A percentile compares a stretch with the other conserved stretches of the same genome.
Conservation (phyloP, 495 filamentous ascomycete genomes). For the Aspergillus ellipticus region DNA sequence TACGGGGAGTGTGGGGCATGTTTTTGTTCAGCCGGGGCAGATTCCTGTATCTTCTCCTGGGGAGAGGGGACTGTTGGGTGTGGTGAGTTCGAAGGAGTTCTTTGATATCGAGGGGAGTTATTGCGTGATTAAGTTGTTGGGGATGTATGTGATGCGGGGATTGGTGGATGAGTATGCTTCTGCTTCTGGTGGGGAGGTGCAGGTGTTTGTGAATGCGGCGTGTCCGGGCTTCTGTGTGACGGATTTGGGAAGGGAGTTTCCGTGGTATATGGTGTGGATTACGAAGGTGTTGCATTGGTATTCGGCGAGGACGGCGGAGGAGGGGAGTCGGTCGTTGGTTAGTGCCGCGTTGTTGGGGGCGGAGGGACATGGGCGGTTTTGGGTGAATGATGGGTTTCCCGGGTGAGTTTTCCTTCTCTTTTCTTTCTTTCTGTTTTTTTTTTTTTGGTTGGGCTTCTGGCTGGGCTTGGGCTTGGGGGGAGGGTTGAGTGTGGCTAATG, state of each 20-base stretch:
- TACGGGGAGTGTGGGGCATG: slow-evolving; percentile 14
- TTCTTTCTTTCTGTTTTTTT: neutral
- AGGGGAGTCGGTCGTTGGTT: slow-evolving; percentile 22
- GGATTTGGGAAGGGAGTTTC: slow-evolving; percentile 16
- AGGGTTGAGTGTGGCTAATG: neutral
- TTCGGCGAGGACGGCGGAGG: slow-evolving; percentile 18
- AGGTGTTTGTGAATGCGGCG: slow-evolving; percentile 16
- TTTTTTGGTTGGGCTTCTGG: no score
- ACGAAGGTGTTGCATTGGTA: slow-evolving; percentile 12
- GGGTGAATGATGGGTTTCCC: slow-evolving; percentile 15
- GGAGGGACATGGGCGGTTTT: slow-evolving; percentile 17
- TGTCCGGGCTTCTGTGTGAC: slow-evolving; percentile 20
- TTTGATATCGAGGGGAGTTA: slow-evolving; percentile 11
- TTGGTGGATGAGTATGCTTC: slow-evolving; percentile 6
- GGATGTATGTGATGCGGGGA: slow-evolving; percentile 13
- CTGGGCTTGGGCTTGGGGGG: no score
- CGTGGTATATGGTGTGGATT: slow-evolving; percentile 7
- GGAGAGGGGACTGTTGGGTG: slow-evolving; percentile 5
- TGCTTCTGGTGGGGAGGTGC: neutral
- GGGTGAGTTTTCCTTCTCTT: slow-evolving; percentile 11
- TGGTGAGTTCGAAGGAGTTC: slow-evolving; percentile 7
- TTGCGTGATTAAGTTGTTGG: slow-evolving; percentile 17
- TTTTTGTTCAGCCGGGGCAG: slow-evolving; percentile 5
- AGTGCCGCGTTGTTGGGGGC: slow-evolving; percentile 13
- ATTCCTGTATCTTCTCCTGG: slow-evolving; percentile 3